Evolutionary conservation across 768 basidiomycete species (phyloP).

Genomic region (Chalciporus chontae): DNA sequence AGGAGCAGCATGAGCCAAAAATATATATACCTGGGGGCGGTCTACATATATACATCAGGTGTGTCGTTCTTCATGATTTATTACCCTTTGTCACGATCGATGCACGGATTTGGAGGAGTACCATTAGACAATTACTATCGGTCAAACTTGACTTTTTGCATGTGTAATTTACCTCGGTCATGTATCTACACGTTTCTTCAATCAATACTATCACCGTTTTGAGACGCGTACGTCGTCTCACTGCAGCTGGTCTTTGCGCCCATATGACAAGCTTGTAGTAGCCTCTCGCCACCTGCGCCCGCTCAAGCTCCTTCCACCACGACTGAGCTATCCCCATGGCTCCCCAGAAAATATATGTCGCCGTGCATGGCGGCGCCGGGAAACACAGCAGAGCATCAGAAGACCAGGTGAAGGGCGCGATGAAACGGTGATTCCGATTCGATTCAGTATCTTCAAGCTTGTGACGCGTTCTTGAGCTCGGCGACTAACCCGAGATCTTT

Average conservation of each 20-base stretch:
- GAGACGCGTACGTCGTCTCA: constrained; percentile 3
- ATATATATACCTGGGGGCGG: background rate
- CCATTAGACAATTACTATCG: background rate
- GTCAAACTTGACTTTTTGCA: background rate
- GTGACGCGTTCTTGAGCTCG: background rate
- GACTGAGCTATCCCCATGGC: too few species aligned
- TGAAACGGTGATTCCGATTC: constrained; percentile 53
- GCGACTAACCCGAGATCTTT: constrained; percentile 1
- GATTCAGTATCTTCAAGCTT: background rate
- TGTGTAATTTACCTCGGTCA: constrained; percentile 21
- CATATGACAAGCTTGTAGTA: too few species aligned
- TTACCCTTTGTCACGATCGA: constrained; percentile 2
- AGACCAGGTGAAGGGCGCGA: constrained; percentile 48
- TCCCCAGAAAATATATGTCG: constrained; percentile 39
- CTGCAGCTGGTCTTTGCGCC: too few species aligned
- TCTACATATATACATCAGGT: constrained; percentile 2
- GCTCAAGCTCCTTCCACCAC: too few species aligned
- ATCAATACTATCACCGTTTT: constrained; percentile 18
- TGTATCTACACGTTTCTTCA: constrained; percentile 18
- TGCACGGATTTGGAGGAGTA: background rate
- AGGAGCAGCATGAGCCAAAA: background rate
- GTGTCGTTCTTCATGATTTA: constrained; percentile 13
- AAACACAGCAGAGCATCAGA: constrained; percentile 49
- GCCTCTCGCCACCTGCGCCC: too few species aligned
- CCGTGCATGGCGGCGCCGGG: constrained; percentile 80